phyloP scores from a whole-genome alignment of 768 basidiomycete genomes.

The Lentinula raphanica region DNA sequence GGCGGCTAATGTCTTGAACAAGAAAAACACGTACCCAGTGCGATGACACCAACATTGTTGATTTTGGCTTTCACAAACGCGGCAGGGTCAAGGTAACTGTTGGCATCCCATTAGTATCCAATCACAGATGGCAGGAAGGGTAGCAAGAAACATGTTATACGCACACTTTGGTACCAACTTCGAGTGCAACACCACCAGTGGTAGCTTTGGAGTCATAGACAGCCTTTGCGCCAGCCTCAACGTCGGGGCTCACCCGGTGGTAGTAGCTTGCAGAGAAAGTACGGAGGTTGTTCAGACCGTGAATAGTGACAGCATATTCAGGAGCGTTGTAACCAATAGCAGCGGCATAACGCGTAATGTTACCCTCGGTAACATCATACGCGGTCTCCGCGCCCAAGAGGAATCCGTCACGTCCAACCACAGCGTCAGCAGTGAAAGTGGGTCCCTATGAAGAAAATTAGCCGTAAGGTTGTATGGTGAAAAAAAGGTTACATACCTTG shows the following conservation, averaged over 20 bases:
- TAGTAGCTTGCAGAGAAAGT: conserved; percentile 96
- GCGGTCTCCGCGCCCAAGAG: conserved; percentile 93
- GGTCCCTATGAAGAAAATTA: conserved; percentile 60
- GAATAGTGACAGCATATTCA: conserved; percentile 90
- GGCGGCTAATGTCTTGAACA: not conserved
- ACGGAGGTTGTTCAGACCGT: conserved; percentile 91
- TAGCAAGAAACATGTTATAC: conserved; percentile 22
- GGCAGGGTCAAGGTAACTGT: conserved; percentile 76
- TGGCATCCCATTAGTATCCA: not conserved
- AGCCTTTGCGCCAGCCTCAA: conserved; percentile 95
- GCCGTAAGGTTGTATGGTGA: not conserved
- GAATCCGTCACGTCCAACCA: conserved; percentile 95
- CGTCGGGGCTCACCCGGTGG: conserved; percentile 88
- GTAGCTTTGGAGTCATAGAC: conserved; percentile 93
- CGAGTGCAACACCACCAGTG: conserved; percentile 79
- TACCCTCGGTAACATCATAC: conserved; percentile 94
- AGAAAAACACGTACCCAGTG: conserved; percentile 51
- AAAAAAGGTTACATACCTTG: conserved; percentile 55
- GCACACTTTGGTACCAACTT: conserved; percentile 94
- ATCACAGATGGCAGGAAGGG: not conserved
- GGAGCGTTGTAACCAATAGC: conserved; percentile 95
- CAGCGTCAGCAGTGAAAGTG: conserved; percentile 94
- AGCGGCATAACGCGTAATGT: conserved; percentile 85
- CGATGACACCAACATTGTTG: conserved; percentile 91
- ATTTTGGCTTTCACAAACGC: conserved; percentile 98